A percentile compares a stretch with the other conserved stretches of the same genome.
phyloP scores from a whole-genome alignment of 2,329 filamentous ascomycete genomes.

The Elsinoe batatas region DNA sequence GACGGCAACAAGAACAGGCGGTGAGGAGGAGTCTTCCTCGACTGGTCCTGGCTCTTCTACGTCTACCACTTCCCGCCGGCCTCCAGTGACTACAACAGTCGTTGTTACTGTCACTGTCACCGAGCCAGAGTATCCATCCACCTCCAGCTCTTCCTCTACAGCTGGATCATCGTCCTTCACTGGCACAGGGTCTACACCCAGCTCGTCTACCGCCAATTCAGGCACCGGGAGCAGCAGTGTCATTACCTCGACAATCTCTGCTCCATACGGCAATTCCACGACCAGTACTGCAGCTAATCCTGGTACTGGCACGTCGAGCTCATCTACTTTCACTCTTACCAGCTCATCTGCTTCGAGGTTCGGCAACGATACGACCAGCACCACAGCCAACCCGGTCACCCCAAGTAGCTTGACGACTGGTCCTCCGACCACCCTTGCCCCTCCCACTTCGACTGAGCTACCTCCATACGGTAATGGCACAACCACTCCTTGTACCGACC shows the following conservation, averaged over 20 bases:
- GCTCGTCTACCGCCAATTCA: not conserved
- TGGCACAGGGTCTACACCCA: constrained; percentile 5
- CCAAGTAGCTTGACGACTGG: not conserved
- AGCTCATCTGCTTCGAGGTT: constrained; percentile 8
- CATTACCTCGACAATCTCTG: not conserved
- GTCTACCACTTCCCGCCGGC: not conserved
- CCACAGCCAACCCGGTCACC: not conserved
- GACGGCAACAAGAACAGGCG: not conserved
- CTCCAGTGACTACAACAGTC: constrained; percentile 1
- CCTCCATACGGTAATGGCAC: constrained; percentile 2
- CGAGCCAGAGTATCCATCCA: not conserved
- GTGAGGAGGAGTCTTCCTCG: not conserved
- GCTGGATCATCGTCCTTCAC: constrained; percentile 3
- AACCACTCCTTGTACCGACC: not conserved
- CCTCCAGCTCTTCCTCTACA: not conserved
- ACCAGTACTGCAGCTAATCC: not conserved
- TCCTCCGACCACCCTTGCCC: not conserved
- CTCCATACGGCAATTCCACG: constrained; percentile 4
- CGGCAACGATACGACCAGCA: constrained; percentile 1
- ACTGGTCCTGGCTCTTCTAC: not conserved
- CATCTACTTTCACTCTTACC: not conserved
- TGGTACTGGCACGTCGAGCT: not conserved
- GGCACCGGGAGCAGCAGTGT: constrained; percentile 1
- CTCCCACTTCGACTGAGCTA: not conserved
- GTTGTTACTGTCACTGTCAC: not conserved